Evolutionary conservation across 345 rosid genomes (phyloP).

Genomic region (Euphorbia lathyris): DNA sequence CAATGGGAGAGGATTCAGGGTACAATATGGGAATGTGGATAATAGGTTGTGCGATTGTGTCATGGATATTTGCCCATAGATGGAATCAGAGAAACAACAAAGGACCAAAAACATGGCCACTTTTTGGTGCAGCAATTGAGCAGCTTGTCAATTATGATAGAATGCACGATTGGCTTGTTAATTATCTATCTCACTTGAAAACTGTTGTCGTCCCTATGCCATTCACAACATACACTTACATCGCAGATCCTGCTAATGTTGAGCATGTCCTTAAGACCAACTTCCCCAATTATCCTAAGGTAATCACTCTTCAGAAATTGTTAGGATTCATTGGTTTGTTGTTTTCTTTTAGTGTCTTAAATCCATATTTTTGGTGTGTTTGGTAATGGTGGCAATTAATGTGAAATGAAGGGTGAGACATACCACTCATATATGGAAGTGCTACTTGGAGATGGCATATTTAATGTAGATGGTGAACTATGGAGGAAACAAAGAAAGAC

Average conservation of each 20-base stretch:
- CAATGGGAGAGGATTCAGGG: conserved; percentile 21
- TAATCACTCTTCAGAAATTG: too few species aligned
- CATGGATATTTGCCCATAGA: conserved; percentile 67
- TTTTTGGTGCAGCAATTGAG: conserved; percentile 84
- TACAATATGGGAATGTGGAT: conserved; percentile 39
- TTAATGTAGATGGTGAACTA: conserved; percentile 81
- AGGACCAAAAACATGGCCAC: conserved; percentile 95
- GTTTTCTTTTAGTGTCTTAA: background rate
- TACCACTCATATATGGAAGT: conserved; percentile 96
- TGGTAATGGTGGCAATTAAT: background rate
- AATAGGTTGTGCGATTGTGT: conserved; percentile 41
- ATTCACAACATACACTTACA: conserved; percentile 78
- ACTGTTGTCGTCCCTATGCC: conserved; percentile 92
- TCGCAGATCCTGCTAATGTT: conserved; percentile 86
- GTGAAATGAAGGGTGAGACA: conserved; percentile 64
- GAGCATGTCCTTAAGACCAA: conserved; percentile 89
- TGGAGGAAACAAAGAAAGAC: conserved; percentile 96
- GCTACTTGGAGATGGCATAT: conserved; percentile 83
- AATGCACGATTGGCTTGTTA: conserved; percentile 94
- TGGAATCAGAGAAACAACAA: conserved; percentile 68
- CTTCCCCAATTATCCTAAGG: conserved; percentile 89
- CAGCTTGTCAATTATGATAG: conserved; percentile 69
- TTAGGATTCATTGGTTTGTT: too few species aligned
- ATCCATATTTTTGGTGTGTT: background rate
- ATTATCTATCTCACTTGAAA: conserved; percentile 52